These are phyloP conservation scores for Breviolum minutum DNA, from an alignment of 73 alveolate genomes.

Conservation along the genomic window DNA sequence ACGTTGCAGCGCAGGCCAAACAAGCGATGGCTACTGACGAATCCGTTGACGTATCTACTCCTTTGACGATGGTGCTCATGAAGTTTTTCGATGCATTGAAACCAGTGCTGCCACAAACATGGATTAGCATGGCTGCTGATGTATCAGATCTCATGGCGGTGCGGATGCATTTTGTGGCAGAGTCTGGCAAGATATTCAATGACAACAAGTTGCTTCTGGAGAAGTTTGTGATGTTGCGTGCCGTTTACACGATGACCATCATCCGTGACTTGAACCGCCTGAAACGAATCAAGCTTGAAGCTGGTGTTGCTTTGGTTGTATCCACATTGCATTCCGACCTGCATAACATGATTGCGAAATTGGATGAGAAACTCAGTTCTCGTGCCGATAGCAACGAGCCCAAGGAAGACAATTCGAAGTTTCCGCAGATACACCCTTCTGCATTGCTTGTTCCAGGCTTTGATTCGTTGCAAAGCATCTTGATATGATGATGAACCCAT, in stretches of 20 bases:
- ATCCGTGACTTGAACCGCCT: background rate
- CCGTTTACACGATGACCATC: background rate
- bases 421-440: background rate
- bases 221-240: background rate
- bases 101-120: background rate
- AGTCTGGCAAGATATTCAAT: background rate
- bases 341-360: no score
- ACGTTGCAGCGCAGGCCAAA: no score
- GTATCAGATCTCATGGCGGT: background rate
- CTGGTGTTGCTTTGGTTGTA: background rate
- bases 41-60: no score
- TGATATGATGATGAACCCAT: background rate
- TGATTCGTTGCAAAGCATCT: background rate
- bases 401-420: no score
- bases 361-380: no score
- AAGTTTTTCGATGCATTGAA: background rate
- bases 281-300: background rate
- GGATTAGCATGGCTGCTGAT: conserved; percentile 4
- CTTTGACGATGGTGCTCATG: background rate
- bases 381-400: no score
- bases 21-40: no score
- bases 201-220: background rate
- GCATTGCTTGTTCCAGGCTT: background rate
- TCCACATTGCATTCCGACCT: background rate
- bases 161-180: background rate